Base-by-base conservation (phyloP, 2,329 filamentous ascomycete genomes). In the Pseudogymnoascus sp. region DNA sequence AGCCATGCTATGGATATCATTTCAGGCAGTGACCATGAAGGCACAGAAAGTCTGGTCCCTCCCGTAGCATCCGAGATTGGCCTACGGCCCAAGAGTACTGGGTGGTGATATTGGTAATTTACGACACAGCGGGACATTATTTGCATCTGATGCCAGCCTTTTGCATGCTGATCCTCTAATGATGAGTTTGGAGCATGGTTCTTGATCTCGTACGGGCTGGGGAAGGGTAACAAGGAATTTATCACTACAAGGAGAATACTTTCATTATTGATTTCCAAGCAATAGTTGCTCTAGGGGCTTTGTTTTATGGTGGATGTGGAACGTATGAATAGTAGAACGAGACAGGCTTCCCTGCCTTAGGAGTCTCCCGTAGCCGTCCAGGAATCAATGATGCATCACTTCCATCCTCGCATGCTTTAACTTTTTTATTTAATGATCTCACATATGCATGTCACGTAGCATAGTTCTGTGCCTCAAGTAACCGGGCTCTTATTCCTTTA, bases 401-500 rank as follows among this genome's bases (percentile, higher is more conserved):
- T 55, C 21, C 28, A 33, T 21, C 28, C 49, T 7, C n/a, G 8
- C 28, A 18, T 16, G 4, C 3, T 55, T 55, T 31, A 18, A 18
- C n/a, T 9, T 18, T 18, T 33, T 18, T 33, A 33, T 55, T 55
- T 9, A 33, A 33, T 11, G 33, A 33, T 55, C 16, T 55, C 49
- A 55, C 49, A 21, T 21, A 33, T 21, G 28, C 49, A 55, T 55
- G 28, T 55, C 49, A 55, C 49, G n/a, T 21, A 55, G 28, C 49
- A 55, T 55, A 33, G 9, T 33, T 55, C 49, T 12, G 28, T 18
- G 28, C 7, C 28, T 55, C 28, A 55, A 55, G 58, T 60, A 59
- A 60, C 38, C 58, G 58, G 38, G 58, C 12, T 41, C 38, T 40
- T 60, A 60, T 60, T 61, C 60, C 37, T 45, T 43, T 33, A 61